Percentiles rank a stretch among this genome's conserved stretches.
These are phyloP conservation scores for Colletotrichum australisinense DNA, from an alignment of 2,329 filamentous ascomycete genomes.

Conservation along the genomic window DNA sequence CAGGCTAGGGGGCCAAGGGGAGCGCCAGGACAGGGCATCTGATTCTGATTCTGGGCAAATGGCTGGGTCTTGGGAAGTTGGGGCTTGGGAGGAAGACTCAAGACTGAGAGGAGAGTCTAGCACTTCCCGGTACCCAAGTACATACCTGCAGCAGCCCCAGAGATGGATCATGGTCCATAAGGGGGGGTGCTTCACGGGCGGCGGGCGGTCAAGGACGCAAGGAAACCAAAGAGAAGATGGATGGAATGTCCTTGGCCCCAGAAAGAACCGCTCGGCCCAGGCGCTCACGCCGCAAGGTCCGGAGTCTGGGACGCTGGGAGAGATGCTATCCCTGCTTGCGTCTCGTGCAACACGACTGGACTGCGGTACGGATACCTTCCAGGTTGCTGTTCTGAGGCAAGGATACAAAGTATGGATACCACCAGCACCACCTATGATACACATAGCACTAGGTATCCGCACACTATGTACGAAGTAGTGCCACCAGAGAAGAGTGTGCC, in stretches of 20 bases:
- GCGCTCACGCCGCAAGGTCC: constrained; percentile 34
- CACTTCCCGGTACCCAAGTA: background rate
- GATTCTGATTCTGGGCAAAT: too few relatives aligned
- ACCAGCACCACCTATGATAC: background rate
- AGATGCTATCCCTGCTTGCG: constrained; percentile 27
- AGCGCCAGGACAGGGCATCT: background rate
- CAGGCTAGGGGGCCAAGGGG: background rate
- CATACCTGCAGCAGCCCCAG: too few relatives aligned
- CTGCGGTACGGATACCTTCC: background rate
- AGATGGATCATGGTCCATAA: background rate
- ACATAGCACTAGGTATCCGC: background rate
- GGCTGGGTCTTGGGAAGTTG: too few relatives aligned
- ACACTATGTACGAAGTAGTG: background rate
- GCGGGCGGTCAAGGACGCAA: constrained; percentile 31
- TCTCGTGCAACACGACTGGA: constrained; percentile 25
- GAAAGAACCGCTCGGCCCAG: constrained; percentile 37
- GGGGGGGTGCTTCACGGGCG: background rate
- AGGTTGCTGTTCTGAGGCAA: too few relatives aligned
- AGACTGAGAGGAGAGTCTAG: background rate
- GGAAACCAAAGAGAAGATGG: constrained; percentile 36
- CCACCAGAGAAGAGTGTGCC: constrained; percentile 3
- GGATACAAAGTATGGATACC: background rate
- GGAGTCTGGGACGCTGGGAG: constrained; percentile 28
- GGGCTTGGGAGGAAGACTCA: background rate
- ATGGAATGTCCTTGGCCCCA: constrained; percentile 35